phyloP scores from a whole-genome alignment of 371 early-diverging fungal species.

The Batkoa obscura region DNA sequence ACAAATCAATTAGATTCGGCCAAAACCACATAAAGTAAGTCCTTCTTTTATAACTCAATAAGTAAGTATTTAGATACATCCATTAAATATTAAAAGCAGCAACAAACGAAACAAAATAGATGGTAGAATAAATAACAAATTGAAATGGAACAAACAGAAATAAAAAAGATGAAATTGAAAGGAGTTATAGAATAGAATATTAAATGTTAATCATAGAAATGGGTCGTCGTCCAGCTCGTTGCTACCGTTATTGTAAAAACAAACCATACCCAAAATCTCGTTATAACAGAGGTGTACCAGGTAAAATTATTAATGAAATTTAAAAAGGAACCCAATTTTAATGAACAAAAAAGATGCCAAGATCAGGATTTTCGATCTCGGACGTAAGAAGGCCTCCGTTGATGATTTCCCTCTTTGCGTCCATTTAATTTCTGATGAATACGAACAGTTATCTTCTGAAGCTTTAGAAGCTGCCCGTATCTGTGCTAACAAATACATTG shows the following conservation, averaged over 20 bases:
- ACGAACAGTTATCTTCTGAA: constrained; percentile 98
- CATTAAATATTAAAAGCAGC: too few relatives aligned
- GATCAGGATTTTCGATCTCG: constrained; percentile 97
- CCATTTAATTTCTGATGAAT: constrained; percentile 96
- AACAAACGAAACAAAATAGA: too few relatives aligned
- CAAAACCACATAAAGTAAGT: too few relatives aligned
- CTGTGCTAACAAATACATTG: constrained; percentile 99
- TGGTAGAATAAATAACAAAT: too few relatives aligned
- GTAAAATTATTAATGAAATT: constrained; percentile 11
- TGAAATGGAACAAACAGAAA: too few relatives aligned
- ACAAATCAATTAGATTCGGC: too few relatives aligned
- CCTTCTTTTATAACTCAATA: too few relatives aligned
- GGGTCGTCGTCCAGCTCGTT: constrained; percentile 99
- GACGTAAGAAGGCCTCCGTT: constrained; percentile 97
- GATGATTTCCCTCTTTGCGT: constrained; percentile 97
- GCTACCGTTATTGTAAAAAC: constrained; percentile 99
- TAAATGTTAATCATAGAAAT: constrained; percentile 18
- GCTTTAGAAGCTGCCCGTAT: constrained; percentile 99
- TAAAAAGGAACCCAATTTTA: not conserved
- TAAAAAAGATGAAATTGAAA: too few relatives aligned
- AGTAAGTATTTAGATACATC: too few relatives aligned
- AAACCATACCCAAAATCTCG: constrained; percentile 99
- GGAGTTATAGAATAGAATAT: too few relatives aligned
- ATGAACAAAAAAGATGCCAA: constrained; percentile 60
- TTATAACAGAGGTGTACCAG: constrained; percentile 99